Evolutionary conservation across 1,284 basidiomycete species (phyloP).

Genomic region (Heterobasidion parviporum): DNA sequence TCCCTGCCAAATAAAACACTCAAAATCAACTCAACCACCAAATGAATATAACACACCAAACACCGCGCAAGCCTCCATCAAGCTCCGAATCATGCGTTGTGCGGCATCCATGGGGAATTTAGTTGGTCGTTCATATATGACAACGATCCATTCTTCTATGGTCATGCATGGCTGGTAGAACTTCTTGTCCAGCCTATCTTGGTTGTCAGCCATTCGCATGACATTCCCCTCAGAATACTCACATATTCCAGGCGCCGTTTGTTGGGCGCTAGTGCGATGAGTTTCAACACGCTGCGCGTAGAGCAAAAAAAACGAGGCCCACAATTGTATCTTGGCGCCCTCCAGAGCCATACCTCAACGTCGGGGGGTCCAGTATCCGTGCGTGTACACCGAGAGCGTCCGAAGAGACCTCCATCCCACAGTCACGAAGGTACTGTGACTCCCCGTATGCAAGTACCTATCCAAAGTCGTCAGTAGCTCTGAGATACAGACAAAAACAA

Average conservation of each 20-base stretch:
- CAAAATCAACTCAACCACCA: not conserved
- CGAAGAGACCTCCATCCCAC: constrained; percentile 50
- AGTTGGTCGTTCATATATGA: constrained; percentile 51
- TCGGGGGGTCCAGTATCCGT: constrained; percentile 53
- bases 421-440: constrained; percentile 65
- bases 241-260: constrained; percentile 70
- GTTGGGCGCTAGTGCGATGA: constrained; percentile 28
- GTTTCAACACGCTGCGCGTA: not conserved
- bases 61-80: constrained; percentile 36
- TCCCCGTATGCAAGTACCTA: constrained; percentile 63
- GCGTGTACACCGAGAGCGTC: constrained; percentile 47
- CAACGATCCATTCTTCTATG: constrained; percentile 52
- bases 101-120: constrained; percentile 40
- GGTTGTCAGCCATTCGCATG: not conserved
- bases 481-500: not conserved
- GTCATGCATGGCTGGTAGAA: constrained; percentile 42
- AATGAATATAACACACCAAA: constrained; percentile 42
- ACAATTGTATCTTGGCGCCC: constrained; percentile 47
- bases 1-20: not conserved
- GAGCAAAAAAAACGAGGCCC: constrained; percentile 14
- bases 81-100: constrained; percentile 39
- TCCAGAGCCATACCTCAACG: constrained; percentile 49
- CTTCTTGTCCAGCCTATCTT: constrained; percentile 52
- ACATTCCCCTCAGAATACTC: not conserved
- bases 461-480: not conserved